These are phyloP conservation scores for Pezicula neosporulosa DNA, from an alignment of 2,329 filamentous ascomycete species.

Conservation along the genomic window DNA sequence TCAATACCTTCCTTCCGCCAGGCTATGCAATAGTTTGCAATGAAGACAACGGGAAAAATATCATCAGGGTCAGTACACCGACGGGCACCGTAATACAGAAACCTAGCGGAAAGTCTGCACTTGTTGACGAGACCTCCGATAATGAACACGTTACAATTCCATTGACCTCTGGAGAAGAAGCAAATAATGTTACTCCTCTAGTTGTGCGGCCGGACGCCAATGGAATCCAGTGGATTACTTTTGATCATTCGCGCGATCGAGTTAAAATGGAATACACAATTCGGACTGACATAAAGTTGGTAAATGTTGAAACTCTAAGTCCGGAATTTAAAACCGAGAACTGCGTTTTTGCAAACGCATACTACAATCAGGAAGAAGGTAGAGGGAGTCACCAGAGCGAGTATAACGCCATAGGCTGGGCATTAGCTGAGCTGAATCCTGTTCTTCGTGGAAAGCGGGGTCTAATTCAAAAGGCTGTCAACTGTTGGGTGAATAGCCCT, in stretches of 20 bases:
- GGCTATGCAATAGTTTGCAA: too few relatives aligned
- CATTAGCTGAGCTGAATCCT: slow-evolving; percentile 87
- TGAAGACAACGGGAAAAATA: too few relatives aligned
- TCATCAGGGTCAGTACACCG: too few relatives aligned
- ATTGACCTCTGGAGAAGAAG: too few relatives aligned
- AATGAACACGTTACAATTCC: too few relatives aligned
- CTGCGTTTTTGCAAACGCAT: slow-evolving; percentile 94
- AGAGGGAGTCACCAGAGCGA: slow-evolving; percentile 97
- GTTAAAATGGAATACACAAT: slow-evolving; percentile 99
- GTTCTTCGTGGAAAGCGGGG: slow-evolving; percentile 89
- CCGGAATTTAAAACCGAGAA: slow-evolving; percentile 96
- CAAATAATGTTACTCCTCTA: too few relatives aligned
- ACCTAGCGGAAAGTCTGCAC: too few relatives aligned
- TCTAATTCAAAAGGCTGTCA: slow-evolving; percentile 92
- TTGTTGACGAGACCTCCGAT: too few relatives aligned
- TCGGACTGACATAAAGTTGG: slow-evolving; percentile 93
- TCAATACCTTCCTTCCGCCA: too few relatives aligned
- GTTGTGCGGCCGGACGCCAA: too few relatives aligned
- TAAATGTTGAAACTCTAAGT: slow-evolving; percentile 83
- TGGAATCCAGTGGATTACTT: slow-evolving; percentile 97
- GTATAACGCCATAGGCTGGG: slow-evolving; percentile 98
- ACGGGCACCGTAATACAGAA: too few relatives aligned
- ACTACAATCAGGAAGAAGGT: slow-evolving; percentile 93
- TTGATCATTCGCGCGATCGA: slow-evolving; percentile 93
- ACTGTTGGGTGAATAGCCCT: slow-evolving; percentile 93